A percentile compares a stretch with the other conserved stretches of the same genome.
Evolutionary conservation across 2,329 filamentous ascomycete genomes (phyloP).

Genomic region (Graphilbum ipis-grandicollis): DNA sequence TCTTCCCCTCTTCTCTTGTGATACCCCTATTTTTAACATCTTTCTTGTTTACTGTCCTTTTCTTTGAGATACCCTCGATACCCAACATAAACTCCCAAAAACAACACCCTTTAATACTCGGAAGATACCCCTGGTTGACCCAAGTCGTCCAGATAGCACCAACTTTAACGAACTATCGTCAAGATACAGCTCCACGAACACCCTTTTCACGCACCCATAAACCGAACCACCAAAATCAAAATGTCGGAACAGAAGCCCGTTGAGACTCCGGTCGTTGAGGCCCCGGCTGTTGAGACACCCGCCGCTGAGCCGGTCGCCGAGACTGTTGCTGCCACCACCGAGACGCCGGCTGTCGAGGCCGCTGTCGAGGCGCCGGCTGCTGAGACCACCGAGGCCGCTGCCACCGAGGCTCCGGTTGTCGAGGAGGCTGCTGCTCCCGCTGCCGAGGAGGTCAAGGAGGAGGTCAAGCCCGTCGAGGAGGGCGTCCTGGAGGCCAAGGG

Average conservation of each 20-base stretch:
- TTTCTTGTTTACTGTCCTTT: conserved; percentile 18
- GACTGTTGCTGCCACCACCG: conserved; percentile 11
- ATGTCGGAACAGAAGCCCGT: conserved; percentile 50
- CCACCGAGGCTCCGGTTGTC: conserved; percentile 18
- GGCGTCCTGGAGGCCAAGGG: conserved; percentile 84
- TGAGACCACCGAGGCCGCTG: conserved; percentile 12
- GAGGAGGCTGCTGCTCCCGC: conserved; percentile 20
- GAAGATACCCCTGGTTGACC: conserved; percentile 5
- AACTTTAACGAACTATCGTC: no score
- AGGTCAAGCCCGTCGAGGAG: conserved; percentile 46
- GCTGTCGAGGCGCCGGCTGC: conserved; percentile 13
- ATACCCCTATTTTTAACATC: conserved; percentile 15
- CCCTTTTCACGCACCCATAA: not conserved
- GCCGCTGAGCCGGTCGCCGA: conserved; percentile 7
- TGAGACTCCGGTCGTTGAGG: conserved; percentile 30
- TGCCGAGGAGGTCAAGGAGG: conserved; percentile 23
- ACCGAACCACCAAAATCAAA: conserved; percentile 11
- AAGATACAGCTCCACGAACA: conserved; percentile 8
- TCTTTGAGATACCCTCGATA: conserved; percentile 11
- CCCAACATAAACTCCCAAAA: conserved; percentile 3
- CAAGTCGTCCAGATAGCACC: not conserved
- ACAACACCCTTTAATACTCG: conserved; percentile 6
- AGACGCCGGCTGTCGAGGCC: conserved; percentile 3
- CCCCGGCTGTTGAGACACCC: conserved; percentile 14
- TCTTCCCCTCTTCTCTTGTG: conserved; percentile 14